Evolutionary conservation across 2,329 filamentous ascomycete species (phyloP).

Genomic region (Apiospora kogelbergensis): DNA sequence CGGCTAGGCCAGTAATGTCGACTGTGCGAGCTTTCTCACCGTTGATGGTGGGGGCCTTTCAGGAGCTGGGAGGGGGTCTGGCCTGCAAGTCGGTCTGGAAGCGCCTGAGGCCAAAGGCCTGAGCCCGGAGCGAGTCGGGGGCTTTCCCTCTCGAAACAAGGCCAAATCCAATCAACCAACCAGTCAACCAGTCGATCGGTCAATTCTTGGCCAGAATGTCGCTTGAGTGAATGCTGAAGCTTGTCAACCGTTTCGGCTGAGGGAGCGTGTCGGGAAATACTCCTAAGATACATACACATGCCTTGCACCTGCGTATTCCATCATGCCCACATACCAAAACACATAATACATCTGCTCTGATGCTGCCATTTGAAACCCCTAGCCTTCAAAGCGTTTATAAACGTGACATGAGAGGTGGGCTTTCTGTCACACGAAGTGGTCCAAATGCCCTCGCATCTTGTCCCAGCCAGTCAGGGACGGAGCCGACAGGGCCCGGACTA

Average conservation of each 20-base stretch:
- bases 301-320: too few relatives aligned
- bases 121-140: not conserved
- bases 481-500: not conserved
- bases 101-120: not conserved
- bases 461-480: slow-evolving; percentile 1
- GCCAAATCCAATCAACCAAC: not conserved
- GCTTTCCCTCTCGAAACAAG: not conserved
- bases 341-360: not conserved
- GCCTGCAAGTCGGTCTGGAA: slow-evolving; percentile 8
- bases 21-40: not conserved
- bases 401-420: not conserved
- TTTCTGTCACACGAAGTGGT: not conserved
- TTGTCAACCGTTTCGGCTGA: not conserved
- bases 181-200: not conserved
- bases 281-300: too few relatives aligned
- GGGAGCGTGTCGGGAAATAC: not conserved
- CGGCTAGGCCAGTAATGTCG: not conserved
- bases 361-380: not conserved
- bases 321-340: too few relatives aligned
- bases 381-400: slow-evolving; percentile 1
- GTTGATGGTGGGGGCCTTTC: slow-evolving; percentile 4
- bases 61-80: slow-evolving; percentile 2
- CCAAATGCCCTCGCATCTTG: not conserved
- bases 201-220: too few relatives aligned
- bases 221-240: not conserved